Evolutionary conservation across 2,329 filamentous ascomycete genomes (phyloP).

Genomic region (Aspergillus texensis): DNA sequence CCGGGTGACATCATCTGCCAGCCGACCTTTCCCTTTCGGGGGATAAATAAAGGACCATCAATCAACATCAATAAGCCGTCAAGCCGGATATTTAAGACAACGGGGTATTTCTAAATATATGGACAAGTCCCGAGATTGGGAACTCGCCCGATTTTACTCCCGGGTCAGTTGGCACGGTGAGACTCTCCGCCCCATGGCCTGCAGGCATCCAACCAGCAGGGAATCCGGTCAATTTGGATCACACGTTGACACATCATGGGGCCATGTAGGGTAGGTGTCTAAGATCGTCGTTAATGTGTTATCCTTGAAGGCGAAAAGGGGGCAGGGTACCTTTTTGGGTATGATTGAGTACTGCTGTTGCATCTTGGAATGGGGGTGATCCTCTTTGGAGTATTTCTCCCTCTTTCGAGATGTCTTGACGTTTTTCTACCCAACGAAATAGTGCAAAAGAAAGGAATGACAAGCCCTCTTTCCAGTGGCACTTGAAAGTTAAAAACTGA

Average conservation of each 20-base stretch:
- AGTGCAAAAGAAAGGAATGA: background rate
- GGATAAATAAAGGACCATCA: conserved; percentile 25
- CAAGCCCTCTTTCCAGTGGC: background rate
- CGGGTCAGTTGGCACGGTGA: background rate
- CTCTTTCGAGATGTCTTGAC: background rate
- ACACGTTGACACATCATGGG: background rate
- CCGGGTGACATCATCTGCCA: conserved; percentile 2
- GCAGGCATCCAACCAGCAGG: background rate
- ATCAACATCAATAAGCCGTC: background rate
- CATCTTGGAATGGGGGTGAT: background rate
- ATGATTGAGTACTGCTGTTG: background rate
- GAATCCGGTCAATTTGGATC: background rate
- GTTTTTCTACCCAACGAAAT: background rate
- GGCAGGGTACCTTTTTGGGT: background rate
- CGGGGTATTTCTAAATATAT: conserved; percentile 8
- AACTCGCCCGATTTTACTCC: background rate
- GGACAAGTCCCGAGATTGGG: background rate
- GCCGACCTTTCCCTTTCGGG: conserved; percentile 24
- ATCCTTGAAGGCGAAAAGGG: background rate
- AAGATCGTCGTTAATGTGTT: background rate
- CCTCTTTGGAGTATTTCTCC: background rate
- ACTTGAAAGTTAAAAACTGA: background rate
- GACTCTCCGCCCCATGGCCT: background rate
- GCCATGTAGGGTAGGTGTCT: background rate
- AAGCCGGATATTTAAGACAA: background rate